Evolutionary conservation across 805 yeast species (phyloP).

Genomic region (Blastobotrys peoriensis): DNA sequence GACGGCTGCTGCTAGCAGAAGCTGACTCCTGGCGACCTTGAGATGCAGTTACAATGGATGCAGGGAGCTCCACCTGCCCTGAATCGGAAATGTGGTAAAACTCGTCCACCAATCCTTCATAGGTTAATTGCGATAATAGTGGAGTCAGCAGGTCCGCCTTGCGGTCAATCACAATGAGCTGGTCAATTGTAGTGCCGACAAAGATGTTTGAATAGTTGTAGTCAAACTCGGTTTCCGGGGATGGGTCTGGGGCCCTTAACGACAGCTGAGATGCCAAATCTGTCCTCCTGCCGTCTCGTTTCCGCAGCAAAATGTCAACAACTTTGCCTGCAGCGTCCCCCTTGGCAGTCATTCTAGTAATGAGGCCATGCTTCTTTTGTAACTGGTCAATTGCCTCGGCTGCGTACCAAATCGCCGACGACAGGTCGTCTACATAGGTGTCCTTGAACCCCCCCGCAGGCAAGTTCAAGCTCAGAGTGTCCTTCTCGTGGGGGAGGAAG

Average conservation of each 20-base stretch:
- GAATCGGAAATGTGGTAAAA: slow-evolving; percentile 41
- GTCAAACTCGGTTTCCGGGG: slow-evolving; percentile 16
- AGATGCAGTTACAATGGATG: slow-evolving; percentile 17
- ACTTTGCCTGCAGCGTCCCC: slow-evolving; percentile 53
- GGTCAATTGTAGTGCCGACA: slow-evolving; percentile 36
- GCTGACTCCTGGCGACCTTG: background rate
- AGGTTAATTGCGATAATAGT: slow-evolving; percentile 68
- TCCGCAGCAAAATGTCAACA: slow-evolving; percentile 34
- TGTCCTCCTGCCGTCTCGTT: slow-evolving; percentile 28
- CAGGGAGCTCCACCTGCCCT: slow-evolving; percentile 31
- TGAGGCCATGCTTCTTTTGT: slow-evolving; percentile 36
- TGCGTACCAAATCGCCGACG: slow-evolving; percentile 41
- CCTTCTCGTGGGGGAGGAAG: slow-evolving; percentile 39
- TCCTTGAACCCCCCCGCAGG: slow-evolving; percentile 35
- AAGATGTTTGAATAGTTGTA: slow-evolving; percentile 26
- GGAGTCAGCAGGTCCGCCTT: slow-evolving; percentile 68
- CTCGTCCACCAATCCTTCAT: slow-evolving; percentile 78
- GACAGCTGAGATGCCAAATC: slow-evolving; percentile 17
- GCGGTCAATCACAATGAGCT: slow-evolving; percentile 74
- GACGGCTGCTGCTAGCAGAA: background rate
- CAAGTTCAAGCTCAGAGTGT: slow-evolving; percentile 39
- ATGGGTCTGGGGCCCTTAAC: background rate
- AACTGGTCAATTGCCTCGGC: slow-evolving; percentile 46
- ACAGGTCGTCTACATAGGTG: slow-evolving; percentile 40
- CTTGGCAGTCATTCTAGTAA: slow-evolving; percentile 52